These are phyloP conservation scores for Purpureocillium takamizusanense DNA, from an alignment of 2,329 filamentous ascomycete species.

Conservation along the genomic window DNA sequence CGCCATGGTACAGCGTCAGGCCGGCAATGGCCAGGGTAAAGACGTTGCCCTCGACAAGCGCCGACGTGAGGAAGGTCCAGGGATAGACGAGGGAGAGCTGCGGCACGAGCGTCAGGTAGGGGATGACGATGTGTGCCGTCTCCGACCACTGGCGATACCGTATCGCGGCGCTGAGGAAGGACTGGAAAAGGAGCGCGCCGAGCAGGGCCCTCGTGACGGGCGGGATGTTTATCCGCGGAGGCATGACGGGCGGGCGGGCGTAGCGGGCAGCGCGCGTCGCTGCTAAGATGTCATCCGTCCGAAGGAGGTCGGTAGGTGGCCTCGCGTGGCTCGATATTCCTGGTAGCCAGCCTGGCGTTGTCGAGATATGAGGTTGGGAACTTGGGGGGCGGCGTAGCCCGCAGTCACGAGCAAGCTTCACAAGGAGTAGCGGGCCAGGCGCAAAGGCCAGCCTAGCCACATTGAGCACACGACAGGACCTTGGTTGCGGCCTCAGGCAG, in stretches of 20 bases:
- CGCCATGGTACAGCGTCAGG: slow-evolving; percentile 79
- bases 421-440: too few relatives aligned
- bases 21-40: slow-evolving; percentile 73
- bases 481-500: too few relatives aligned
- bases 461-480: too few relatives aligned
- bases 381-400: too few relatives aligned
- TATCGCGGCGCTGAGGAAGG: slow-evolving; percentile 72
- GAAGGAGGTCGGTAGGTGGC: background rate
- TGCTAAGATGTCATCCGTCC: background rate
- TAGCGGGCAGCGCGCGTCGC: background rate
- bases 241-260: slow-evolving; percentile 41
- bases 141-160: slow-evolving; percentile 61
- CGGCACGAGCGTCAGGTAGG: slow-evolving; percentile 82
- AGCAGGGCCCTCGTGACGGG: slow-evolving; percentile 81
- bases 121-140: slow-evolving; percentile 60
- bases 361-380: too few relatives aligned
- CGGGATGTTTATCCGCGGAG: slow-evolving; percentile 81
- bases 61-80: slow-evolving; percentile 83
- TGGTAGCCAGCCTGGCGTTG: background rate
- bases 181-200: slow-evolving; percentile 65
- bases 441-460: too few relatives aligned
- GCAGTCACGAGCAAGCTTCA: too few relatives aligned
- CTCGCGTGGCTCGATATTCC: background rate
- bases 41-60: slow-evolving; percentile 87
- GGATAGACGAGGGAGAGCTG: slow-evolving; percentile 78